Evolutionary conservation across 2,329 filamentous ascomycete species (phyloP).

Genomic region (Neonectria magnoliae): DNA sequence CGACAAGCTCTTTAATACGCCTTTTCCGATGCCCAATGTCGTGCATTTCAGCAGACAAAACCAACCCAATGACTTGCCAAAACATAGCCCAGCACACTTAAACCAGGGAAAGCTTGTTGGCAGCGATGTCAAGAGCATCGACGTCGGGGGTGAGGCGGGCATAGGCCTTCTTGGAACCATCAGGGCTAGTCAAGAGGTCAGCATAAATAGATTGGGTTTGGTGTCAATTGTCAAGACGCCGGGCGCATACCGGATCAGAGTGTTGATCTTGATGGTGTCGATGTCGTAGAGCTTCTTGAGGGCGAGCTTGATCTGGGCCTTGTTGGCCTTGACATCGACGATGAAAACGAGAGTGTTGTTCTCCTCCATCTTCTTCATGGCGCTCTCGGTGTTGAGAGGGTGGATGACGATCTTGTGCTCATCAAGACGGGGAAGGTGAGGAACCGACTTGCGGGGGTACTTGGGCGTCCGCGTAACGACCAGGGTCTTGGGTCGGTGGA

Average conservation of each 20-base stretch:
- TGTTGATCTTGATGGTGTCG: slow-evolving; percentile 99
- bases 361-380: slow-evolving; percentile 99
- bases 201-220: slow-evolving; percentile 16
- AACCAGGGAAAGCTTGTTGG: slow-evolving; percentile 98
- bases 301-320: slow-evolving; percentile 98
- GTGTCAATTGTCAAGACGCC: background rate
- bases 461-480: slow-evolving; percentile 89
- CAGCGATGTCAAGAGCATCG: slow-evolving; percentile 98
- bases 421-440: slow-evolving; percentile 90
- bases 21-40: slow-evolving; percentile 51
- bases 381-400: slow-evolving; percentile 99
- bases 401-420: slow-evolving; percentile 98
- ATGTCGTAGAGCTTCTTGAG: slow-evolving; percentile 99
- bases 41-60: slow-evolving; percentile 51
- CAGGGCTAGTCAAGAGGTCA: slow-evolving; percentile 69
- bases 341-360: slow-evolving; percentile 99
- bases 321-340: slow-evolving; percentile 97
- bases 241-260: slow-evolving; percentile 83
- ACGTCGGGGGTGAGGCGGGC: slow-evolving; percentile 95
- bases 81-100: slow-evolving; percentile 65
- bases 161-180: slow-evolving; percentile 99
- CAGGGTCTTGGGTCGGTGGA: slow-evolving; percentile 98
- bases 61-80: slow-evolving; percentile 46
- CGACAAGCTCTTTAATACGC: slow-evolving; percentile 49
- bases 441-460: slow-evolving; percentile 96